phyloP scores from a whole-genome alignment of 768 basidiomycete genomes.

The Mycena rebaudengoi region DNA sequence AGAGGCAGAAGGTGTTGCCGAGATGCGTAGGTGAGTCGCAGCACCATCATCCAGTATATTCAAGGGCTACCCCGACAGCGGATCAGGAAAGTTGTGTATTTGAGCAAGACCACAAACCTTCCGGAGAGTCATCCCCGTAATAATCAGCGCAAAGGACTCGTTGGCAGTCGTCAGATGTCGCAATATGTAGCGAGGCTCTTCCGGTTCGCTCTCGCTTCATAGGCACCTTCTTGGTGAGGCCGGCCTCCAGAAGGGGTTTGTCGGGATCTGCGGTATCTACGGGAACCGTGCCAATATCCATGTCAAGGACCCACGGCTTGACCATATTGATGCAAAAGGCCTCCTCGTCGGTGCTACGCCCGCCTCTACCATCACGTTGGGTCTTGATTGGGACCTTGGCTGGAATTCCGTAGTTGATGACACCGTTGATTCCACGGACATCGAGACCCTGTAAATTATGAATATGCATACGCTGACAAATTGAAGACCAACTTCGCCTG shows the following conservation, averaged over 20 bases:
- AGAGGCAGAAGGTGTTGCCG: not conserved
- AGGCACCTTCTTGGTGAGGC: not conserved
- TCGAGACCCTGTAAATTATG: not conserved
- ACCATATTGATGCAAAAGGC: not conserved
- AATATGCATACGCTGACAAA: not conserved
- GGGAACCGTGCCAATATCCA: not conserved
- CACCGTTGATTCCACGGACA: not conserved
- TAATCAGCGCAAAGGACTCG: not conserved
- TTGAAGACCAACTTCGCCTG: not conserved
- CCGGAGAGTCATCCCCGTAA: not conserved
- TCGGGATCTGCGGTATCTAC: not conserved
- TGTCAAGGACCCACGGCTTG: conserved; percentile 6
- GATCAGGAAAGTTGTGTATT: too few relatives aligned
- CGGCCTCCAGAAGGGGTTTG: not conserved
- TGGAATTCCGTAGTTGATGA: not conserved
- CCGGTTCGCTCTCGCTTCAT: not conserved
- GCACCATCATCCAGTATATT: not conserved
- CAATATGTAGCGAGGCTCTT: not conserved
- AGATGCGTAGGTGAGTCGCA: not conserved
- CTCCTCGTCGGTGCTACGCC: not conserved
- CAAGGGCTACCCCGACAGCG: not conserved
- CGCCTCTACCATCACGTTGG: not conserved
- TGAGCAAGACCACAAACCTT: not conserved
- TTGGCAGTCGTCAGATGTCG: not conserved
- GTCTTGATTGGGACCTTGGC: not conserved